Evolutionary conservation across 78 protist species (phyloP).

Genomic region (Guillardia theta): DNA sequence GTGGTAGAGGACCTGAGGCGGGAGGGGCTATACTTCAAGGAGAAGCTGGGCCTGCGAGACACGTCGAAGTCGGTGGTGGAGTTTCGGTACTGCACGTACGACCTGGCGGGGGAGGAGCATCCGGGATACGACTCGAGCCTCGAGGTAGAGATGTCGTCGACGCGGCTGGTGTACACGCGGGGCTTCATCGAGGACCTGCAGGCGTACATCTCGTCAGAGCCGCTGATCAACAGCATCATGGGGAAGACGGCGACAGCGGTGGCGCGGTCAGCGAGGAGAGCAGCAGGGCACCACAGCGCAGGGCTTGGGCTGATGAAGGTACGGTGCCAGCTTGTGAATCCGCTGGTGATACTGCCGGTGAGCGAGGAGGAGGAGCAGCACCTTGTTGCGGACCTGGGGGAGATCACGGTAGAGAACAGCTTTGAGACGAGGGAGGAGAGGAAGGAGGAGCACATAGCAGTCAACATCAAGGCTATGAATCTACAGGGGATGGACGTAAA

Average conservation of each 20-base stretch:
- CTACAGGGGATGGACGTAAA: no score
- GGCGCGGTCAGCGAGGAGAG: constrained; percentile 8
- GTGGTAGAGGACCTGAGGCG: constrained; percentile 12
- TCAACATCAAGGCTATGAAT: background rate
- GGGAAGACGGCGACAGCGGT: constrained; percentile 36
- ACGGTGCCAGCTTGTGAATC: background rate
- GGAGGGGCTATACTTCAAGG: background rate
- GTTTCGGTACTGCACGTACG: background rate
- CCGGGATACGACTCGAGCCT: background rate
- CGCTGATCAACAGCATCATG: background rate
- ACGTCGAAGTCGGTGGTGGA: constrained; percentile 19
- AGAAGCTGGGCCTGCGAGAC: constrained; percentile 40
- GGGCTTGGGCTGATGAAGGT: background rate
- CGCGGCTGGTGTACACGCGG: background rate
- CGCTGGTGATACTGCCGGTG: constrained; percentile 16
- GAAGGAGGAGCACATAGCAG: background rate
- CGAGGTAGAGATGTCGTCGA: background rate
- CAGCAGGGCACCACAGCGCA: background rate
- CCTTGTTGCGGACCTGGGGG: constrained; percentile 23
- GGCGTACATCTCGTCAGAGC: background rate
- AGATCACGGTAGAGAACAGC: background rate
- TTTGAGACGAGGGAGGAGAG: background rate
- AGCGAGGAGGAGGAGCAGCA: background rate
- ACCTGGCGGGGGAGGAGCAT: background rate
- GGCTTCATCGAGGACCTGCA: background rate